Conservation (phyloP, 2,329 filamentous ascomycete species). For the Fusarium udum region DNA sequence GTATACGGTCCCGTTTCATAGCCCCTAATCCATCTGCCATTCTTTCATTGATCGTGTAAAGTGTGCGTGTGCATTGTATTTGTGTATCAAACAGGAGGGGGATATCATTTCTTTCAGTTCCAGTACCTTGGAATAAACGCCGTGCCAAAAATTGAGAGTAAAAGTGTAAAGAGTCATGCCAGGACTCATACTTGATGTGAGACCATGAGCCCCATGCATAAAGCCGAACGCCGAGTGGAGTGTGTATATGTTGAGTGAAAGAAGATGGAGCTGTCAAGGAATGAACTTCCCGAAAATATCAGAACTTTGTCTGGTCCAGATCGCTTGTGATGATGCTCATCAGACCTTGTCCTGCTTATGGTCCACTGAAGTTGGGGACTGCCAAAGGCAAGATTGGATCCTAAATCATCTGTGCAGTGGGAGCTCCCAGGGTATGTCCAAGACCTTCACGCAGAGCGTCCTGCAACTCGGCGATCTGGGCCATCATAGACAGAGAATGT, state of each 20-base stretch:
- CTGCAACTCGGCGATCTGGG: conserved; percentile 59
- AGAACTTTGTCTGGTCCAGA: conserved; percentile 3
- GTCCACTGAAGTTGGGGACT: background rate
- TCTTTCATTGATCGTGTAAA: conserved; percentile 22
- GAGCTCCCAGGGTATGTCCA: conserved; percentile 48
- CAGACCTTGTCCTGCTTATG: background rate
- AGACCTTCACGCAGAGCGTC: conserved; percentile 53
- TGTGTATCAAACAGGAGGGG: conserved; percentile 38
- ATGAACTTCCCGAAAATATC: background rate
- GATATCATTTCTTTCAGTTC: conserved; percentile 45
- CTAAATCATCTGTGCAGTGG: conserved; percentile 55
- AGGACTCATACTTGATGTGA: conserved; percentile 11
- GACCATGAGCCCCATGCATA: conserved; percentile 14
- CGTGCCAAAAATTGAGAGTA: conserved; percentile 24
- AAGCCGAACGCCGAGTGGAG: conserved; percentile 36
- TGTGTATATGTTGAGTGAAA: conserved; percentile 8
- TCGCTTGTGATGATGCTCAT: background rate
- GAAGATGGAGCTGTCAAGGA: background rate
- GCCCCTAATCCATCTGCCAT: conserved; percentile 5
- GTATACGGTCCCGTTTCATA: conserved; percentile 17
- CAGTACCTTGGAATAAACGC: conserved; percentile 39
- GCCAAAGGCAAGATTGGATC: background rate
- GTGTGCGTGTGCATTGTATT: conserved; percentile 21
- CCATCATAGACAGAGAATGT: conserved; percentile 58
- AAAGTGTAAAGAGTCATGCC: background rate